Base-by-base conservation (phyloP, 2,329 filamentous ascomycete species). In the Penicillium decumbens region DNA sequence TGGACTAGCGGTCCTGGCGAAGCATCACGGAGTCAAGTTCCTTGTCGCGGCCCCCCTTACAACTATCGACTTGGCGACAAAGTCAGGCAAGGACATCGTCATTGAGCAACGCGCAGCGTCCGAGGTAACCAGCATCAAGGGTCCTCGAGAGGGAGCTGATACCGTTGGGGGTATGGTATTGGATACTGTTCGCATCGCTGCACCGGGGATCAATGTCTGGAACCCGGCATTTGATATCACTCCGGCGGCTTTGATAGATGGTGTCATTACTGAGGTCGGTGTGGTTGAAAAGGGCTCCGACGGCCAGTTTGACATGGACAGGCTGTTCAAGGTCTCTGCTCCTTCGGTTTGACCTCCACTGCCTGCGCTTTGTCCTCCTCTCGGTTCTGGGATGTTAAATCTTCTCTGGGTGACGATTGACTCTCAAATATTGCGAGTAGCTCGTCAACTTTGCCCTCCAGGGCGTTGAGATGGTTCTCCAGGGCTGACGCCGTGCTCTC, bases 211-310 rank as follows among this genome's bases (percentile, higher is more conserved):
- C 54, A 77, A 80, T 35, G 90, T 97, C 7, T 98, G 93, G 91
- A 98, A 98, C 68, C 93, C 93, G 28, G 88, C 90, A 0, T 98
- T 98, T 66, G 93, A 98, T 65, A 88, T 98, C 29, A 98, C 93
- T 8, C 92, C 93, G 0, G 83, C 87, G 32, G 82, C 83, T 55
- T 75, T 96, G 45, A 96, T 98, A 57, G 93, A 98, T 70, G 90
- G 88, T 2, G 87, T 98, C 50, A 88, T 97, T 56, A 98, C 93
- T 0, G 93, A 98, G 73, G 83, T 87, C 61, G 92, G 92, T 0
- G 88, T 90, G 6, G 83, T 95, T 3, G 85, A 89, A 63, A 95
- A 92, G 76, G 82, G 81, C 40, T 67, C 73, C 3, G 77, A 85
- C 50, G 90, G 89, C 1, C 74, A 71, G 20, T 97, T 95, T 72